These are phyloP conservation scores for Fusarium sp. DNA, from an alignment of 2,329 filamentous ascomycete species.

Conservation along the genomic window DNA sequence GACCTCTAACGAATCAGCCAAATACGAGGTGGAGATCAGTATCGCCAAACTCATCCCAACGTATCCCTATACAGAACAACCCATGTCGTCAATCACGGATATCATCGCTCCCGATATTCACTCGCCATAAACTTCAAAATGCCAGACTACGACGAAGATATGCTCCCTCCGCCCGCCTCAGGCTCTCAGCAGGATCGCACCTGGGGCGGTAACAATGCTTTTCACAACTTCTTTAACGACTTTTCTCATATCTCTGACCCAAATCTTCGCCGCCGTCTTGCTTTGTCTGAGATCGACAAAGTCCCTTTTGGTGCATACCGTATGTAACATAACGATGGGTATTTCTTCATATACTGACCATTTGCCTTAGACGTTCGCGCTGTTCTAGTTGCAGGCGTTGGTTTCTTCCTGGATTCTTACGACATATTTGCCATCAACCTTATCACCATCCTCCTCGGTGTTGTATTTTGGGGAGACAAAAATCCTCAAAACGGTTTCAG, in stretches of 20 bases:
- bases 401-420: slow-evolving; percentile 88
- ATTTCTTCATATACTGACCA: slow-evolving; percentile 16
- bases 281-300: slow-evolving; percentile 84
- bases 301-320: slow-evolving; percentile 81
- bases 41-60: slow-evolving; percentile 35
- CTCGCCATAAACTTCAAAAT: slow-evolving; percentile 48
- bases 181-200: slow-evolving; percentile 58
- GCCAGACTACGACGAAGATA: slow-evolving; percentile 53
- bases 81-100: slow-evolving; percentile 49
- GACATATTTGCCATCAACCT: slow-evolving; percentile 86
- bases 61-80: slow-evolving; percentile 27
- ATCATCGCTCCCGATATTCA: slow-evolving; percentile 42
- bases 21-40: slow-evolving; percentile 37
- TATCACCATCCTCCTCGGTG: slow-evolving; percentile 77
- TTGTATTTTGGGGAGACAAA: slow-evolving; percentile 77
- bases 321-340: slow-evolving; percentile 45
- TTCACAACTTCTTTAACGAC: slow-evolving; percentile 81
- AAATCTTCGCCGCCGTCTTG: slow-evolving; percentile 80
- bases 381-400: slow-evolving; percentile 81
- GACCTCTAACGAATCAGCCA: slow-evolving; percentile 18
- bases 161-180: slow-evolving; percentile 58
- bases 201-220: slow-evolving; percentile 74
- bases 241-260: slow-evolving; percentile 76
- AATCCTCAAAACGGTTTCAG: slow-evolving; percentile 61
- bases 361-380: slow-evolving; percentile 70